phyloP scores from a whole-genome alignment of 1,139 yeast genomes.

The Geotrichum europaeum region DNA sequence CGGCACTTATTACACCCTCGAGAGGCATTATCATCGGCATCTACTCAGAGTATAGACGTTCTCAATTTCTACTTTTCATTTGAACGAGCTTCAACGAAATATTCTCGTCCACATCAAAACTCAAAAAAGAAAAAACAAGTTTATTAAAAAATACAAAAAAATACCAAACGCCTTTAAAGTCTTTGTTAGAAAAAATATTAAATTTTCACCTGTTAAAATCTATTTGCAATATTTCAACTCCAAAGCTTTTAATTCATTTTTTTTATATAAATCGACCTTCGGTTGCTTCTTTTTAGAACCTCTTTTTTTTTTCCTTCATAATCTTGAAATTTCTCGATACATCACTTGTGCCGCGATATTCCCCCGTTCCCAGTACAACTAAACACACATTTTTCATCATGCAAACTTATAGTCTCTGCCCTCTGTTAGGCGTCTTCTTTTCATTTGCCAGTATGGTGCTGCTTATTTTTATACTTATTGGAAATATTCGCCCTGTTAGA shows the following conservation, averaged over 20 bases:
- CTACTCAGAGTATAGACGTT: too few relatives aligned
- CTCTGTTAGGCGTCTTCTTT: conserved; percentile 5
- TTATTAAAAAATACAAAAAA: not conserved
- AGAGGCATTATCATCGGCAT: too few relatives aligned
- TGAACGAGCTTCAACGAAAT: not conserved
- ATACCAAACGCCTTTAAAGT: not conserved
- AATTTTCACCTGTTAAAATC: not conserved
- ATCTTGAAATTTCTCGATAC: not conserved
- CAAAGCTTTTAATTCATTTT: not conserved
- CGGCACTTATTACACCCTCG: too few relatives aligned
- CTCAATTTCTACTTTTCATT: not conserved
- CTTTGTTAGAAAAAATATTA: not conserved
- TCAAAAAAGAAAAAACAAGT: not conserved
- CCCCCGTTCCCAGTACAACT: not conserved
- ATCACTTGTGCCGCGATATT: not conserved
- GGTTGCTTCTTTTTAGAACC: not conserved
- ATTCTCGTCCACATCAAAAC: not conserved
- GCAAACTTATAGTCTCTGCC: not conserved
- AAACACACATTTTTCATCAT: not conserved
- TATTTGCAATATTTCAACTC: not conserved
- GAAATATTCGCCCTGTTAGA: not conserved
- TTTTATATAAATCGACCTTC: not conserved
- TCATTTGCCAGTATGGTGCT: conserved; percentile 11
- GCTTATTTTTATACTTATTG: conserved; percentile 6
- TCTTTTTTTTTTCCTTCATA: not conserved